Evolutionary conservation across 108 stramenopile species (phyloP).

Genomic region (Skeletonema costatum): DNA sequence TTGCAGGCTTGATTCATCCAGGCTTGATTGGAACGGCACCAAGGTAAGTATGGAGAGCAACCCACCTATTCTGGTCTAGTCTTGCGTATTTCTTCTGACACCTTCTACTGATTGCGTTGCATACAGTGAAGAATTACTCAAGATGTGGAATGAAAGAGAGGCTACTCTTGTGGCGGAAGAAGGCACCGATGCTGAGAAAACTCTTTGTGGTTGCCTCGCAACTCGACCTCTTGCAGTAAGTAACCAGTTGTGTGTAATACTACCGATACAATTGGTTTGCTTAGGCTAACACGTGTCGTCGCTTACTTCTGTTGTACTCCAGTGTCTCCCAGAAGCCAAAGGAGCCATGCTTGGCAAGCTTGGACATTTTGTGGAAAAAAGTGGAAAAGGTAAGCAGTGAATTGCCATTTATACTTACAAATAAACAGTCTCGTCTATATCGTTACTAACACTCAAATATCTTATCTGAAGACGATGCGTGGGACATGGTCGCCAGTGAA

Average conservation of each 20-base stretch:
- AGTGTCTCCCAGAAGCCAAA: conserved; percentile 63
- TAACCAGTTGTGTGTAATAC: not conserved
- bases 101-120: not conserved
- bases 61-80: no score
- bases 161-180: conserved; percentile 53
- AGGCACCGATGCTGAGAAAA: conserved; percentile 61
- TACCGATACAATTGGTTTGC: not conserved
- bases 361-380: conserved; percentile 57
- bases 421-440: not conserved
- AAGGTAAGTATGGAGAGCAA: not conserved
- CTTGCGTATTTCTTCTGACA: not conserved
- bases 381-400: conserved; percentile 29
- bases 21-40: conserved; percentile 75
- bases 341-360: conserved; percentile 72
- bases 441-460: not conserved
- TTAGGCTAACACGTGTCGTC: not conserved
- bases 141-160: conserved; percentile 77
- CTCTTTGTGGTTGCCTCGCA: conserved; percentile 55
- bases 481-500: conserved; percentile 54
- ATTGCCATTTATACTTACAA: not conserved
- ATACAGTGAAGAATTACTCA: conserved; percentile 45
- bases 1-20: conserved; percentile 68
- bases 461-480: not conserved
- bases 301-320: not conserved
- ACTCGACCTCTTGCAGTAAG: conserved; percentile 60